Percentiles rank a stretch among this genome's conserved stretches.
Evolutionary conservation across 2,329 filamentous ascomycete genomes (phyloP).

Genomic region (Gaeumannomyces sp.): DNA sequence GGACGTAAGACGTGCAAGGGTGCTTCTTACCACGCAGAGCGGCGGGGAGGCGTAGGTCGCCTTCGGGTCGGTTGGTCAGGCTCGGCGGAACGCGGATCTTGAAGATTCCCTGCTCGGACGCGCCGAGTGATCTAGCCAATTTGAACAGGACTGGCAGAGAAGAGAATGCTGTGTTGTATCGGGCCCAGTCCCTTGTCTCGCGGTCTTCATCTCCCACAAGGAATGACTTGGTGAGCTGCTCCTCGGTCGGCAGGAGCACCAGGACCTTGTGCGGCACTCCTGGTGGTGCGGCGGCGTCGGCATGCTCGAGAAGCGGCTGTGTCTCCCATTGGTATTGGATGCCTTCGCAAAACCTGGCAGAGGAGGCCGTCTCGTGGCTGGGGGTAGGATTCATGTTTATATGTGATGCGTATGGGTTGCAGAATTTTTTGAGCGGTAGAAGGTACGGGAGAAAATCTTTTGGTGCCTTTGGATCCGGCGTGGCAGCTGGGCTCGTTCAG

Average conservation of each 20-base stretch:
- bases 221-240: neutral
- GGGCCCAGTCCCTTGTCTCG: neutral
- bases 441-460: neutral
- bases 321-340: neutral
- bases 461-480: neutral
- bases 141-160: neutral
- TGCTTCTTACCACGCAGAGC: neutral
- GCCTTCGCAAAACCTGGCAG: neutral
- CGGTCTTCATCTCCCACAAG: neutral
- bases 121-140: neutral
- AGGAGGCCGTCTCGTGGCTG: no score
- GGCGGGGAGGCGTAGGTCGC: neutral
- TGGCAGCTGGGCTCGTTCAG: neutral
- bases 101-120: neutral
- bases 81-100: neutral
- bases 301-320: neutral
- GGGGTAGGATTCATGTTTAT: neutral
- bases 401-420: neutral
- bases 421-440: neutral
- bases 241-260: neutral
- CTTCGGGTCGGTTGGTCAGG: neutral
- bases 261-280: neutral
- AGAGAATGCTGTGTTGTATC: neutral
- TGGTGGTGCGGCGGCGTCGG: neutral
- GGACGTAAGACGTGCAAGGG: neutral